These are phyloP conservation scores for Cladophialophora exuberans DNA, from an alignment of 2,329 filamentous ascomycete species.

Conservation along the genomic window DNA sequence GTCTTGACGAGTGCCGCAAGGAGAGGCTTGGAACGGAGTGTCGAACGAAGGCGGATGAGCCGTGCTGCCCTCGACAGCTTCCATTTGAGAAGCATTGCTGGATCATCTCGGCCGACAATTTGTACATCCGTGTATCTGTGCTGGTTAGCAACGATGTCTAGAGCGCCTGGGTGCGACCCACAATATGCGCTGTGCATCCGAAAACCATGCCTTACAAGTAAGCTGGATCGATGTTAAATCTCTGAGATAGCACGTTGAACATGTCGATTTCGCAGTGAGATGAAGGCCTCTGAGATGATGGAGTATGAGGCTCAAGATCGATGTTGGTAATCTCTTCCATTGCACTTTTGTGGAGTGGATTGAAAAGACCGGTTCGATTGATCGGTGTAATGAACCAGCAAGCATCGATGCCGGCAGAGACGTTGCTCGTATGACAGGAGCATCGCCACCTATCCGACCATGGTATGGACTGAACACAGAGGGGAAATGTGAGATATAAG, in stretches of 20 bases:
- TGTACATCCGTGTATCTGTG: slow-evolving; percentile 54
- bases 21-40: slow-evolving; percentile 54
- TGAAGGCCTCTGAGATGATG: slow-evolving; percentile 54
- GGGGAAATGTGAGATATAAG: neutral
- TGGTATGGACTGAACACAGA: slow-evolving; percentile 1
- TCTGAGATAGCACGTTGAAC: slow-evolving; percentile 57
- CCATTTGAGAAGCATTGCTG: slow-evolving; percentile 51
- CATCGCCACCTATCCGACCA: neutral
- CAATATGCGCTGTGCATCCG: slow-evolving; percentile 54
- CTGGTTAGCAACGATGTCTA: neutral
- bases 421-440: slow-evolving; percentile 3
- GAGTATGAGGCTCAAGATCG: slow-evolving; percentile 60
- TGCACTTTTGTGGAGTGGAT: neutral
- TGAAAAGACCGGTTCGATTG: neutral
- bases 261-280: slow-evolving; percentile 45
- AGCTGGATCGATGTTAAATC: slow-evolving; percentile 58
- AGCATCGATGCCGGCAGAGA: slow-evolving; percentile 9
- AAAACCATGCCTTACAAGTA: slow-evolving; percentile 61
- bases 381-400: neutral
- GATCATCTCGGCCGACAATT: slow-evolving; percentile 53
- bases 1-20: slow-evolving; percentile 58
- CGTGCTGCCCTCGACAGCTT: slow-evolving; percentile 54
- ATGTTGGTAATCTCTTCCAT: slow-evolving; percentile 51
- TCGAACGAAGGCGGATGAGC: slow-evolving; percentile 58
- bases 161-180: slow-evolving; percentile 39